Evolutionary conservation across 805 yeast species (phyloP), one percentile per base, ranked within the genome.

Genomic region (Yarrowia yakushimensis): DNA sequence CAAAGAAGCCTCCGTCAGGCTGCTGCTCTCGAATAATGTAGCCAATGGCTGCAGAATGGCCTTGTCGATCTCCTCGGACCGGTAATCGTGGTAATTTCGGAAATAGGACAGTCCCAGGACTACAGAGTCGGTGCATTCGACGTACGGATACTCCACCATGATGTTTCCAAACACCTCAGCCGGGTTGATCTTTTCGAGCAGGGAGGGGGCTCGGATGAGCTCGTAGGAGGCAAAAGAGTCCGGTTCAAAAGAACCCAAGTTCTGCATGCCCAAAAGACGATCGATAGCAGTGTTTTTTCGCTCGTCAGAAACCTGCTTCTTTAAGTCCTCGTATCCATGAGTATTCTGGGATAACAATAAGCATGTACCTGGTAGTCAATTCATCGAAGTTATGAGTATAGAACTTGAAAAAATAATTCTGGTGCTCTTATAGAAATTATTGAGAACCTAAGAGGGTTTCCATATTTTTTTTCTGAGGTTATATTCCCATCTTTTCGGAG

Each of bases 91-190:
- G 69, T 83, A 77, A 64, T 84, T 80, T 48, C 85, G 78, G 76
- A 91, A 94, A 72, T 87, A 88, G 0, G 88, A 85, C 64, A 94
- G 77, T 0, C 99, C 99, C 34, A 94, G 76, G 6, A 94, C 96
- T 0, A 93, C 85, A 0, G 98, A 92, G 74, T 96, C 99, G 0
- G 98, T 91, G 73, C 99, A 94, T 74, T 94, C 99, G 20, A 96
- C 97, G 71, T 94, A 94, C 0, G 99, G 98, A 72, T 90, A 94
- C 74, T 94, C 99, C 25, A 94, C 96, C 99, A 94, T 94, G 64
- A 94, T 94, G 68, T 94, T 92, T 63, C 96, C 97, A 75, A 94
- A 94, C 0, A 94, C 99, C 72, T 94, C 99, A 1, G 99, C 99
- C 0, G 99, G 98, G 68, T 93, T 93, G 63, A 94, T 76, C 60